Evolutionary conservation across 257 asterid species (phyloP), one percentile per base, ranked within the genome.

Genomic region (Salvia miltiorrhiza): DNA sequence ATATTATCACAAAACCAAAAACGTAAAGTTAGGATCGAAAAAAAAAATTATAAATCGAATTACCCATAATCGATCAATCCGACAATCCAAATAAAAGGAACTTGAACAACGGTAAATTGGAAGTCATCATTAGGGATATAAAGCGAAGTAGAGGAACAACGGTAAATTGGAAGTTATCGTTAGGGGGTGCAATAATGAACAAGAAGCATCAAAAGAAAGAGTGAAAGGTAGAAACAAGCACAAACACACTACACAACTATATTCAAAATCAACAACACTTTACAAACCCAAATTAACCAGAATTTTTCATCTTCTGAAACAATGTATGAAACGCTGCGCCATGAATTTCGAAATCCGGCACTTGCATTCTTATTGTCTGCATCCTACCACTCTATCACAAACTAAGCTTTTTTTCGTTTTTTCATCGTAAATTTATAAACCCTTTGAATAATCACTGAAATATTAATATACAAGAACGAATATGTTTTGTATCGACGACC

Each of bases 381-480:
- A 12, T 40, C 54, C 79, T 60, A 58, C 12, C 26, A 19, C 11
- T 32, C 69, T 70, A 59, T 33, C 30, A 48, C 43, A 40, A 49
- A 39, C 78, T 17, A 23, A 13, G 19, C 4, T 1, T 55, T 57
- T 14, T 40, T 1, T 20, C 8, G n/a, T n/a, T 19, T 58, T 39
- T 26, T 1, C 6, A 17, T 17, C 3, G 12, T 10, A 6, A 20
- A 14, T 37, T 37, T 55, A 4, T 53, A 4, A 44, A 35, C 45
- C 45, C 16, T 57, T 37, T 48, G 16, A 37, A 28, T 41, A 19
- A 19, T 60, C 48, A 59, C 43, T 4, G 13, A 19, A 49, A 11
- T 16, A 26, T 17, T 53, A 49, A 13, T 59, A 28, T 68, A 68
- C 79, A 61, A 40, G 30, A 70, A 62, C 62, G 53, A 30, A 20